Evolutionary conservation across 2,329 filamentous ascomycete genomes (phyloP).

Genomic region (Neurospora sp.): DNA sequence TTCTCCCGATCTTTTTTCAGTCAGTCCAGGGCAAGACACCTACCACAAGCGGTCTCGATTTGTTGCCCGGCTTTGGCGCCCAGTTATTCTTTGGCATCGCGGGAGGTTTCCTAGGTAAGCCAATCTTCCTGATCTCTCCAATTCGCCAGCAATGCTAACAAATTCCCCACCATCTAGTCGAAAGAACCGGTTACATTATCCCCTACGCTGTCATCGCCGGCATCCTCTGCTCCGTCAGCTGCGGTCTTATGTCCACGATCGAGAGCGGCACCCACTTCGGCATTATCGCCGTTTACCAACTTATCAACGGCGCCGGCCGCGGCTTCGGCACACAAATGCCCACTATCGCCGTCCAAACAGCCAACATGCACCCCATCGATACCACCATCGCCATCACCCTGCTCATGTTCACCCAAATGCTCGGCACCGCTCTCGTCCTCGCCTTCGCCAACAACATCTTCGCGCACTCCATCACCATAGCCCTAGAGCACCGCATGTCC

Average conservation of each 20-base stretch:
- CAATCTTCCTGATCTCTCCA: not conserved
- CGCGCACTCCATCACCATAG: constrained; percentile 15
- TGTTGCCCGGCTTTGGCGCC: constrained; percentile 20
- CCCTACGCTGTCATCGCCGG: constrained; percentile 13
- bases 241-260: constrained; percentile 14
- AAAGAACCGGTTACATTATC: constrained; percentile 14
- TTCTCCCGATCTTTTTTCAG: constrained; percentile 30
- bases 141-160: not conserved
- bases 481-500: constrained; percentile 19
- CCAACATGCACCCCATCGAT: constrained; percentile 13
- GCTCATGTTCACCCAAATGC: constrained; percentile 17
- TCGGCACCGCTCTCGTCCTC: constrained; percentile 18
- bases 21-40: constrained; percentile 21
- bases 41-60: constrained; percentile 24
- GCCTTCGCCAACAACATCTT: constrained; percentile 20
- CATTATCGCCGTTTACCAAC: constrained; percentile 16
- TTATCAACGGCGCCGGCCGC: constrained; percentile 19
- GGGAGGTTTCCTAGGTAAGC: constrained; percentile 18
- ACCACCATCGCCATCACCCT: constrained; percentile 19
- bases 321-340: constrained; percentile 19
- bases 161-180: constrained; percentile 8
- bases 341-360: constrained; percentile 17
- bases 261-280: constrained; percentile 7
- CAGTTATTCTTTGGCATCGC: constrained; percentile 16
- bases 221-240: constrained; percentile 11